These are phyloP conservation scores for Aspergillus ochraceus DNA, from an alignment of 2,329 filamentous ascomycete genomes.

Conservation along the genomic window DNA sequence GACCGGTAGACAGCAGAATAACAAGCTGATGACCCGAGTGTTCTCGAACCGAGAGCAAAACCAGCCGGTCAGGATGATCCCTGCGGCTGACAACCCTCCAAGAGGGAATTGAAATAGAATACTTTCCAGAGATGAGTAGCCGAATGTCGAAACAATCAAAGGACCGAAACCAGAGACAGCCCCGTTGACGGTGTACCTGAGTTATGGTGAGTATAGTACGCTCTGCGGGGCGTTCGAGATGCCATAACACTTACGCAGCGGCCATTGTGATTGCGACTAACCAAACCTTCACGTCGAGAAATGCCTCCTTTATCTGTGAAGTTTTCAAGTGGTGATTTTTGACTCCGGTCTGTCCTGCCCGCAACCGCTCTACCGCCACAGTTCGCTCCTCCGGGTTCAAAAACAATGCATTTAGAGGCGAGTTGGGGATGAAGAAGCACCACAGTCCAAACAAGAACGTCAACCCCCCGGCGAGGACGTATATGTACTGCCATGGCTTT, in stretches of 20 bases:
- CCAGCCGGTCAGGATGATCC: too few relatives aligned
- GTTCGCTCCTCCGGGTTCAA: neutral
- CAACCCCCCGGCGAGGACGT: slow-evolving; percentile 62
- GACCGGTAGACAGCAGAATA: too few relatives aligned
- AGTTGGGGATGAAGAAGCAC: slow-evolving; percentile 41
- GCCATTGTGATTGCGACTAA: neutral
- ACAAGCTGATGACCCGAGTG: too few relatives aligned
- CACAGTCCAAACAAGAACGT: slow-evolving; percentile 65
- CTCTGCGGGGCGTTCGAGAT: too few relatives aligned
- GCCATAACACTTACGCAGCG: neutral
- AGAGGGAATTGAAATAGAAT: too few relatives aligned
- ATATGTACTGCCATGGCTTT: slow-evolving; percentile 69
- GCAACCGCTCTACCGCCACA: neutral
- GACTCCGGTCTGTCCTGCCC: neutral
- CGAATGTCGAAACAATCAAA: too few relatives aligned
- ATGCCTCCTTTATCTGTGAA: neutral
- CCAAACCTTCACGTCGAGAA: neutral
- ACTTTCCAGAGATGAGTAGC: too few relatives aligned
- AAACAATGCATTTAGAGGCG: neutral
- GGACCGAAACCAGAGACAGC: too few relatives aligned
- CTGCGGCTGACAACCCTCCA: too few relatives aligned
- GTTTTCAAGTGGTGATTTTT: neutral
- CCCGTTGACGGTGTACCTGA: too few relatives aligned
- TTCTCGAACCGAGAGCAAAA: too few relatives aligned
- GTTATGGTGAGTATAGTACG: too few relatives aligned